Evolutionary conservation across 148 eudicot species (phyloP), one percentile per base, ranked within the genome.

Genomic region (Dysphania ambrosioides): DNA sequence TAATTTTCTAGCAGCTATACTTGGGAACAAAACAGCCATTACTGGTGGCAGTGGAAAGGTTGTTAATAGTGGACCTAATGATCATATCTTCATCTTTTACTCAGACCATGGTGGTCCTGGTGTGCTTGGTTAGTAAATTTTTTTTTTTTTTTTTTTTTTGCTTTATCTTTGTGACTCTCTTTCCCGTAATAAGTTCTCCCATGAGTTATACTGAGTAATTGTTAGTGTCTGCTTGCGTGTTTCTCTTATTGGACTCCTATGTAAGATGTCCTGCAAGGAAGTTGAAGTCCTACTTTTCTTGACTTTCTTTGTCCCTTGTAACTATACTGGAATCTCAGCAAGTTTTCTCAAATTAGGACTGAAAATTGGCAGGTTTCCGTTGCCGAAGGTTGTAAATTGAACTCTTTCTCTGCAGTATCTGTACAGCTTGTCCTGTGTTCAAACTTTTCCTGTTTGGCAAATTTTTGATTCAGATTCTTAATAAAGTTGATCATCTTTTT

Each of bases 1-100:
- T 36, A 85, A 85, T 70, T 82, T 85, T 74, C 42, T 85, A 71
- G 87, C 85, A 2, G 87, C 81, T 24, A 62, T 85, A 49, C 79
- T 82, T 62, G 87, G 87, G 27, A 26, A 84, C 58, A 81, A 72
- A 77, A 30, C 76, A 15, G 82, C 85, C 75, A 34, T 79, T 21
- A 81, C 77, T 15, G 87, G 85, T 31, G 87, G 87, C 8, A 84
- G 87, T 23, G 87, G 87, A 4, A 84, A 84, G 83, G 87, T 84
- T 72, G 81, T 84, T 49, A 73, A 84, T 56, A 84, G 87, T 40
- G 81, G 85, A 32, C 87, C 87, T 9, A 73, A 84, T 77, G 87
- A 84, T 61, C 87, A 81, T 38, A 71, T 84, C 44, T 84, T 84
- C 65, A 74, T 81, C 51, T 84, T 69, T 60, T 84, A 84, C 72